Conservation (phyloP, 495 filamentous ascomycete species). For the Aspergillus steynii region DNA sequence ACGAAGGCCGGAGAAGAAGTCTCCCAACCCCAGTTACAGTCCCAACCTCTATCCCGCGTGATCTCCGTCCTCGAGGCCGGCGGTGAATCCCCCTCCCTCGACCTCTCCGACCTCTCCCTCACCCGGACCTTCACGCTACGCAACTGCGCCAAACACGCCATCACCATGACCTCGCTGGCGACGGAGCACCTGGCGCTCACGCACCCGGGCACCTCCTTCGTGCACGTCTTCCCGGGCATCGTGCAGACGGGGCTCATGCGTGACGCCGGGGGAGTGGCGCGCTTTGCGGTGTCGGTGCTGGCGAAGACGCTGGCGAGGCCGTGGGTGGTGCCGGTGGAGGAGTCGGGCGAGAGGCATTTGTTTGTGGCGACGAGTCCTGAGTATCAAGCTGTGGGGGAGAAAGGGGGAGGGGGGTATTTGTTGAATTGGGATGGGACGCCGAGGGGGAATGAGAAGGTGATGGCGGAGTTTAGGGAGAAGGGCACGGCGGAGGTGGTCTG, state of each 20-base stretch:
- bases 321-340: conserved; percentile 31
- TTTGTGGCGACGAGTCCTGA: conserved; percentile 43
- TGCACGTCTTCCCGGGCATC: conserved; percentile 57
- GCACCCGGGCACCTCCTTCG: conserved; percentile 54
- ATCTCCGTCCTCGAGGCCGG: conserved; percentile 47
- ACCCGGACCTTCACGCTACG: too few relatives aligned
- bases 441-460: background rate
- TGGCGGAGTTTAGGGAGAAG: too few relatives aligned
- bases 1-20: conserved; percentile 26
- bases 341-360: conserved; percentile 48
- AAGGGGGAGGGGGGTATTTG: background rate
- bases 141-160: too few relatives aligned
- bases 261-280: conserved; percentile 15
- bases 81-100: too few relatives aligned
- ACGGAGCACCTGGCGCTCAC: conserved; percentile 32
- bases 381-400: conserved; percentile 18
- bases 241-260: conserved; percentile 46
- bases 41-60: conserved; percentile 50
- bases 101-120: background rate
- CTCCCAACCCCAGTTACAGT: conserved; percentile 5
- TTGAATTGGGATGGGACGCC: conserved; percentile 12
- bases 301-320: conserved; percentile 23
- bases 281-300: conserved; percentile 8
- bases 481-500: too few relatives aligned
- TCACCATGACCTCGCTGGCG: background rate